These are phyloP conservation scores for Fomitopsis palustris DNA, from an alignment of 1,284 basidiomycete species.

Conservation along the genomic window DNA sequence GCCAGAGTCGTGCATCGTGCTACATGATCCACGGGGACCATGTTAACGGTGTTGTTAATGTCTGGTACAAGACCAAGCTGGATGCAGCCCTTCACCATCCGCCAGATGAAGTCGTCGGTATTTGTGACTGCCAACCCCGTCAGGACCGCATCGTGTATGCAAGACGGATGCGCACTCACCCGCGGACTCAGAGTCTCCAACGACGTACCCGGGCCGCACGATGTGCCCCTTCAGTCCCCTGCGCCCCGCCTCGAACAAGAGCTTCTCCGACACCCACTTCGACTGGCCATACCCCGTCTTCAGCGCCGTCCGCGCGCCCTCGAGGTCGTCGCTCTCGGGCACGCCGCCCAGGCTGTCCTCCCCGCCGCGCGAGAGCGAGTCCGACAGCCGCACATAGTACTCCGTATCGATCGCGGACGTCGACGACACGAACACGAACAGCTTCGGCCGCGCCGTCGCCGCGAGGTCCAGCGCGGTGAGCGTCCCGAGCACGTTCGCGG, in stretches of 20 bases:
- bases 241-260: slow-evolving; percentile 87
- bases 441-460: slow-evolving; percentile 72
- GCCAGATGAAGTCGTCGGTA: slow-evolving; percentile 99
- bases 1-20: slow-evolving; percentile 81
- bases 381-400: slow-evolving; percentile 86
- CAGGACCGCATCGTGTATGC: slow-evolving; percentile 7
- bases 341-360: slow-evolving; percentile 58
- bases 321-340: slow-evolving; percentile 88
- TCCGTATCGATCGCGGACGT: slow-evolving; percentile 93
- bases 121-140: slow-evolving; percentile 72
- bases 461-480: slow-evolving; percentile 83
- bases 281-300: slow-evolving; percentile 96
- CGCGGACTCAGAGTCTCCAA: slow-evolving; percentile 87
- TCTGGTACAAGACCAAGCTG: slow-evolving; percentile 95
- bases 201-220: slow-evolving; percentile 92
- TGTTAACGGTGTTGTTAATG: slow-evolving; percentile 98
- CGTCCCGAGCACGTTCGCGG: slow-evolving; percentile 90
- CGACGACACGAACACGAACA: slow-evolving; percentile 89
- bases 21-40: slow-evolving; percentile 98
- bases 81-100: slow-evolving; percentile 95
- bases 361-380: slow-evolving; percentile 53
- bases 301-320: slow-evolving; percentile 75
- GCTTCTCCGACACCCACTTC: slow-evolving; percentile 98
- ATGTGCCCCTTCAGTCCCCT: slow-evolving; percentile 88
- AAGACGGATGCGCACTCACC: slow-evolving; percentile 44